Base-by-base conservation (phyloP, 257 asterid genomes). In the Handroanthus guayacan region DNA sequence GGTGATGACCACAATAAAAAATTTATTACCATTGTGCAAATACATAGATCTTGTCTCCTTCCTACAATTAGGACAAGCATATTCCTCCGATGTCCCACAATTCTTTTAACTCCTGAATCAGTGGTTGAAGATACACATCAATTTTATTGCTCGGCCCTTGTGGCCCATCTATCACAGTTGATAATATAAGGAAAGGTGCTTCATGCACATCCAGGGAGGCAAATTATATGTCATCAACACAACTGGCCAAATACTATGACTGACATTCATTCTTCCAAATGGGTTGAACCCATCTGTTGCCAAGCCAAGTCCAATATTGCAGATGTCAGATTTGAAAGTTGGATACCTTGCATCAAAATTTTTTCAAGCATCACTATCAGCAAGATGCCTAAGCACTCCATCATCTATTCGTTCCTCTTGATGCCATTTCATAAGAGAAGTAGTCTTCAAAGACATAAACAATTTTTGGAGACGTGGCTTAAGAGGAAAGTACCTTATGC, bases 371-470 rank as follows among this genome's bases (percentile, higher is more conserved):
- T 25, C 31, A 25, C 31, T 25, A 25, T 25, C 31, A 25, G 31
- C 31, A 25, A 70, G 84, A 65, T 81, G 79, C 8, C 83, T 43
- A 1, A 17, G 43, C 4, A 47, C 25, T 38, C 57, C 80, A 77
- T 81, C 80, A 48, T 77, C 50, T 9, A 64, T 44, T 6, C 72
- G 71, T 1, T 16, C 31, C 9, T 81, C 74, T 8, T 5, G 50
- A 54, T 81, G 82, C 77, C 67, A 82, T 52, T 76, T 77, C 74
- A 82, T 82, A 7, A 25, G 7, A 6, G 65, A 16, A 9, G 78
- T 10, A 25, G 60, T 75, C 65, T 71, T 71, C 9, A 38, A 51
- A 14, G 66, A 63, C 75, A 70, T 70, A n/a, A 60, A 80, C 20
- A 25, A 25, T 25, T 25, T 25, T 25, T 25, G 31, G 1, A 25